A percentile compares a stretch with the other conserved stretches of the same genome.
phyloP scores from a whole-genome alignment of 352 stramenopile species.

The Thraustochytrium aureum region DNA sequence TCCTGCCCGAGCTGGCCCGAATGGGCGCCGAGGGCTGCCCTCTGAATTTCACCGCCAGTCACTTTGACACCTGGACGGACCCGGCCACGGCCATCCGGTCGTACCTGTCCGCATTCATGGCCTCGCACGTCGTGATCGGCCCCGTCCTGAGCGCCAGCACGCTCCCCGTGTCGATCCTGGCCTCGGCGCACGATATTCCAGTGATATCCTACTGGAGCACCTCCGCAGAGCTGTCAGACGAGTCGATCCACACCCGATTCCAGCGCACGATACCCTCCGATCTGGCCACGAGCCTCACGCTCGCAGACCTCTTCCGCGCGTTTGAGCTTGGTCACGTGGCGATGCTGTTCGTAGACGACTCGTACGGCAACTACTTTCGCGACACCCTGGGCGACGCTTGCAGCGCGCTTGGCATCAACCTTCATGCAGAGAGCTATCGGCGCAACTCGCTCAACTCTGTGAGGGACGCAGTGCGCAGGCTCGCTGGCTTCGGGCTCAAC shows the following conservation, averaged over 20 bases:
- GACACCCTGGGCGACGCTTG: slow-evolving; percentile 6
- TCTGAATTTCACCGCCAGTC: slow-evolving; percentile 17
- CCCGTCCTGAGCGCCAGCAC: neutral
- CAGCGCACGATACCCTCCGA: slow-evolving; percentile 11
- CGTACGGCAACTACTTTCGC: slow-evolving; percentile 46
- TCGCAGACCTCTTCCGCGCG: neutral
- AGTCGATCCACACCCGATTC: neutral
- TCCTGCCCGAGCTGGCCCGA: neutral
- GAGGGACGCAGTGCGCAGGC: neutral
- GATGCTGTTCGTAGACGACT: slow-evolving; percentile 53
- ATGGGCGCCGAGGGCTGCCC: neutral
- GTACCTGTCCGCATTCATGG: slow-evolving; percentile 5
- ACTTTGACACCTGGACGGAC: slow-evolving; percentile 9
- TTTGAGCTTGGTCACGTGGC: neutral
- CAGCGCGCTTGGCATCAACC: slow-evolving; percentile 7
- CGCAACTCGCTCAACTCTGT: neutral
- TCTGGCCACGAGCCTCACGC: neutral
- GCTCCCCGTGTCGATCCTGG: slow-evolving; percentile 39
- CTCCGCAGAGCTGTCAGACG: neutral
- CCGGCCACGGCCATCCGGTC: slow-evolving; percentile 36
- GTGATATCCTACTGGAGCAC: neutral
- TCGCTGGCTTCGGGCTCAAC: neutral
- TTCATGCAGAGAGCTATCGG: neutral
- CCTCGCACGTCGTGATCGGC: slow-evolving; percentile 20
- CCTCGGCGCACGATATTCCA: neutral